Base-by-base conservation (phyloP, 768 basidiomycete species). In the Collybiopsis confluens region DNA sequence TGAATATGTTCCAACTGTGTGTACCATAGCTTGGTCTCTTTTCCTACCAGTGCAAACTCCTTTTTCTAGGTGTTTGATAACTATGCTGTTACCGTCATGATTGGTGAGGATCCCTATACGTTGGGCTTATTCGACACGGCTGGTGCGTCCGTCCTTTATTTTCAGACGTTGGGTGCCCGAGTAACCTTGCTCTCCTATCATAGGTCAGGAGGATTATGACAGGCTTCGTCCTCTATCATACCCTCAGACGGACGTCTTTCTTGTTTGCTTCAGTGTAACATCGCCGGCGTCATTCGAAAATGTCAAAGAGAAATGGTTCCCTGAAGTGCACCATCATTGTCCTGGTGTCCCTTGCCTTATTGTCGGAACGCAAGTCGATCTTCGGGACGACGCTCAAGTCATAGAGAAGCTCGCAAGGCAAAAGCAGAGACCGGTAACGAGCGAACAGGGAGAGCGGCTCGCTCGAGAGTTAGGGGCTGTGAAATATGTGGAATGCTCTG, bases 291-390 rank as follows among this genome's bases (percentile, higher is more conserved):
- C 93, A 45, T 99, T 98, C 67, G 97, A 99, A 73, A 98, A 99
- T 88, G 96, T 99, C 65, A 98, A 97, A 82, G 97, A 99, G 75
- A 99, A 99, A 71, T 99, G 97, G 97, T 97, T 98, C 82, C 97
- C 97, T 4, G 97, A 99, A 76, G 96, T 99, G 51, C 95, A 95
- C 69, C 97, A 98, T 69, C 97, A 99, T 67, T 99, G 97, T 79
- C 97, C 97, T 15, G 96, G 97, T 46, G 96, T 98, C 54, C 95
- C 96, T 61, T 98, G 96, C 81, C 85, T 99, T 65, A 98, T 99
- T 65, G 96, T 99, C 54, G 97, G 97, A 60, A 99, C 97, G 45
- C 97, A 99, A 75, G 80, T 97, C 67, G 97, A 99, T 81, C 71
- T 99, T 72, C 81, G 96, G 68, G 95, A 98, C 64, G 97, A 99